These are phyloP conservation scores for Penicillium sp. DNA, from an alignment of 2,329 filamentous ascomycete species.

Conservation along the genomic window DNA sequence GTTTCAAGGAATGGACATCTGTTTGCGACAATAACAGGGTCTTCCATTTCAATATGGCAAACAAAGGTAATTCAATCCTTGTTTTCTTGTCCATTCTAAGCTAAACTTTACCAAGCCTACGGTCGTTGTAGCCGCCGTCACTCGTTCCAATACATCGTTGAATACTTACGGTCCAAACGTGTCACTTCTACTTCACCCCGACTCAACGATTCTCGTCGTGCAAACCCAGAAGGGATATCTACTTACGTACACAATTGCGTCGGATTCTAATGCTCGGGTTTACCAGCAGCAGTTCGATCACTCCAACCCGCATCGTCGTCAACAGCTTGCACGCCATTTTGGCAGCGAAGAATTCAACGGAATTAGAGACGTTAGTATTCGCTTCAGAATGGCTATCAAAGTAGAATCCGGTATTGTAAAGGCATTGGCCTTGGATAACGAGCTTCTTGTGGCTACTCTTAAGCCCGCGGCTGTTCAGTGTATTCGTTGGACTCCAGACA, in stretches of 20 bases:
- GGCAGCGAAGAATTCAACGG: constrained; percentile 78
- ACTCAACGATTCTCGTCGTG: constrained; percentile 86
- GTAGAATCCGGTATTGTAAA: constrained; percentile 92
- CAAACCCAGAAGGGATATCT: constrained; percentile 82
- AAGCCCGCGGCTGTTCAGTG: constrained; percentile 95
- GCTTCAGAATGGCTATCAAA: constrained; percentile 96
- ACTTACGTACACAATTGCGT: constrained; percentile 89
- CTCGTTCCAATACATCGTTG: constrained; percentile 76
- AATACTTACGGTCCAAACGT: constrained; percentile 80
- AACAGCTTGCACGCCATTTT: constrained; percentile 48
- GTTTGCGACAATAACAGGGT: constrained; percentile 82
- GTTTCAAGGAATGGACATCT: constrained; percentile 75
- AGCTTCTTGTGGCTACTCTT: constrained; percentile 83
- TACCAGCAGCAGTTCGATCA: constrained; percentile 75
- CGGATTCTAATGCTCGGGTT: constrained; percentile 74
- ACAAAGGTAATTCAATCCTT: constrained; percentile 62
- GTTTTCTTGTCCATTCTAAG: constrained; percentile 24
- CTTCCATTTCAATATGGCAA: constrained; percentile 92
- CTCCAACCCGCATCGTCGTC: constrained; percentile 41
- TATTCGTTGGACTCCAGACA: constrained; percentile 89
- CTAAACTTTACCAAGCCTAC: constrained; percentile 63
- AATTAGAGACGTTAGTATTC: constrained; percentile 79
- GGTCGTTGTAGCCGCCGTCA: constrained; percentile 77
- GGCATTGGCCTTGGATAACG: constrained; percentile 84
- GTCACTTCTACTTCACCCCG: constrained; percentile 79